Evolutionary conservation across 768 basidiomycete genomes (phyloP).

Genomic region (Plicaturopsis crispa): DNA sequence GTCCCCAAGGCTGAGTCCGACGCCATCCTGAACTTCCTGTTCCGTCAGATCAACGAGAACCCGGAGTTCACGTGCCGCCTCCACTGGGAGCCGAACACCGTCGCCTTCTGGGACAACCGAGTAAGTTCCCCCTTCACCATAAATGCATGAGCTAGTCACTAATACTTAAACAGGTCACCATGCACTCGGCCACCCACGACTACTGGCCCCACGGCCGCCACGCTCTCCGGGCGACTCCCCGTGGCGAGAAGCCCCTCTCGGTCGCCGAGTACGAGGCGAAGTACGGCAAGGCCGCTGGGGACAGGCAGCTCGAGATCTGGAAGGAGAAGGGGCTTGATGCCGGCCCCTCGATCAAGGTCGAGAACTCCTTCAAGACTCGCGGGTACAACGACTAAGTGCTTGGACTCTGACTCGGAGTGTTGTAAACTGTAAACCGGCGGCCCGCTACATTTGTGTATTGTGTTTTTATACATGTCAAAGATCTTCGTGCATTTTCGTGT

Average conservation of each 20-base stretch:
- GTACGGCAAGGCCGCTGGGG: constrained; percentile 63
- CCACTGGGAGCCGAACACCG: constrained; percentile 67
- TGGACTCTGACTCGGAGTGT: neutral
- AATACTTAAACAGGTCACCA: constrained; percentile 42
- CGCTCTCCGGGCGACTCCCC: constrained; percentile 75
- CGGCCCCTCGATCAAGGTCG: no score
- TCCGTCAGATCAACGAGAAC: constrained; percentile 62
- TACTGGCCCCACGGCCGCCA: constrained; percentile 75
- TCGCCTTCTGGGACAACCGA: constrained; percentile 87
- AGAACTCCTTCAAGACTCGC: constrained; percentile 28
- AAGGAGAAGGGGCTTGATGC: constrained; percentile 53
- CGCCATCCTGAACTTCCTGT: constrained; percentile 59
- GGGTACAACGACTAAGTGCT: constrained; percentile 66
- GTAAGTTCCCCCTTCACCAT: constrained; percentile 26
- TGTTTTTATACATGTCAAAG: no score
- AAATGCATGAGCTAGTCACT: neutral
- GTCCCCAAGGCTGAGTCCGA: constrained; percentile 83
- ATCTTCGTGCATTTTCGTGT: no score
- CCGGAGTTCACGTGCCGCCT: constrained; percentile 72
- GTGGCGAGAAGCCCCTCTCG: constrained; percentile 70
- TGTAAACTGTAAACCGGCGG: no score
- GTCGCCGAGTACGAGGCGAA: constrained; percentile 61
- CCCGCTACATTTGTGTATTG: no score
- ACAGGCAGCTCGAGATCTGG: constrained; percentile 69
- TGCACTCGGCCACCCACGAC: constrained; percentile 77